A percentile compares a stretch with the other conserved stretches of the same genome.
Evolutionary conservation across 192 early-diverging fungal genomes (phyloP).

Genomic region (Coemansia sp.): DNA sequence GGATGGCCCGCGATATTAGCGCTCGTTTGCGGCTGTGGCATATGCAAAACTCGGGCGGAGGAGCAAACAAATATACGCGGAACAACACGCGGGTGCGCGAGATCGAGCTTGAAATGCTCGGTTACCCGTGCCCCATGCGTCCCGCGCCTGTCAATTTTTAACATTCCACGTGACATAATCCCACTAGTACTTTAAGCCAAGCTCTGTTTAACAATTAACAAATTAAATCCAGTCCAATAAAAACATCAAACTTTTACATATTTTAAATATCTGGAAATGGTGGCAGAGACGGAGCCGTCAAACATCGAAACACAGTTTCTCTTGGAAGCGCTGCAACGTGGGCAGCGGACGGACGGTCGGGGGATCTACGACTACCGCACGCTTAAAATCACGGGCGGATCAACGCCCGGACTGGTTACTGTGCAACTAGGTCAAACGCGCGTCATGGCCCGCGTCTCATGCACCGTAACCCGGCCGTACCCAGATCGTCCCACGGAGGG

Average conservation of each 20-base stretch:
- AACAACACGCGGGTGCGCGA: slow-evolving; percentile 38
- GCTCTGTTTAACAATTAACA: too few species aligned
- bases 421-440: slow-evolving; percentile 84
- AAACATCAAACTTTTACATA: not conserved
- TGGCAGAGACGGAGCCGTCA: slow-evolving; percentile 57
- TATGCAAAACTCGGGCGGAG: slow-evolving; percentile 23
- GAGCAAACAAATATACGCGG: slow-evolving; percentile 20
- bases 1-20: slow-evolving; percentile 52
- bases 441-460: slow-evolving; percentile 68
- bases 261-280: slow-evolving; percentile 25
- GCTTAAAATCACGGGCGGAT: slow-evolving; percentile 66
- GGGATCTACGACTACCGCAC: slow-evolving; percentile 72
- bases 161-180: not conserved
- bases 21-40: slow-evolving; percentile 49
- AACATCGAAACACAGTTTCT: slow-evolving; percentile 79
- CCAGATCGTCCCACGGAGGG: slow-evolving; percentile 86
- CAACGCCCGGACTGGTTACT: slow-evolving; percentile 69
- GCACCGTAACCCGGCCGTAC: slow-evolving; percentile 68
- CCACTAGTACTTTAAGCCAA: not conserved
- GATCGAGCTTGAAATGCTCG: slow-evolving; percentile 50
- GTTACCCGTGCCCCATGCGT: slow-evolving; percentile 48
- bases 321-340: slow-evolving; percentile 64
- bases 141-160: slow-evolving; percentile 30
- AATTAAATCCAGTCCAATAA: too few species aligned
- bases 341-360: slow-evolving; percentile 77